Evolutionary conservation across 2,329 filamentous ascomycete genomes (phyloP).

Genomic region (Falciphora oryzae): DNA sequence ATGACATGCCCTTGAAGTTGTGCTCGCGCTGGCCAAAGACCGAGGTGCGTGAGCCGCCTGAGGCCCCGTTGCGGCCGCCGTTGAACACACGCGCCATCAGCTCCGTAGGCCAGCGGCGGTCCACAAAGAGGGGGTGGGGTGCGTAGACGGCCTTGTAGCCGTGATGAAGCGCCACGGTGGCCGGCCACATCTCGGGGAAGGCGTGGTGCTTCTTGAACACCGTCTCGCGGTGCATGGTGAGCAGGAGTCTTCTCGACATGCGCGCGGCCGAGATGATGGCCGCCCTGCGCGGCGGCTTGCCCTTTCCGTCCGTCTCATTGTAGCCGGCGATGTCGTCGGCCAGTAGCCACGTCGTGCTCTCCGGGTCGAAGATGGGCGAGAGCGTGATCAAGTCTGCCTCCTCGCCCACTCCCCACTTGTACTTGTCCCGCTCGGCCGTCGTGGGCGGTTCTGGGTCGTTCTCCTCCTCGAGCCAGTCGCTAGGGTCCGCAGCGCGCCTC

Average conservation of each 20-base stretch:
- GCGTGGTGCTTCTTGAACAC: constrained; percentile 79
- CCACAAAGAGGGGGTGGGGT: constrained; percentile 83
- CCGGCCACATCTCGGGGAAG: constrained; percentile 96
- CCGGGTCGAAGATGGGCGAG: constrained; percentile 86
- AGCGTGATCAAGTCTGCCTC: constrained; percentile 89
- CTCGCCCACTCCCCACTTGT: constrained; percentile 82
- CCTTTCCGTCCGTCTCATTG: constrained; percentile 53
- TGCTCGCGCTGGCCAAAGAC: constrained; percentile 82
- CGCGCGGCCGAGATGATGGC: constrained; percentile 86
- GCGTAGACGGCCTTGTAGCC: constrained; percentile 89
- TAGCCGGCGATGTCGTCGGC: constrained; percentile 80
- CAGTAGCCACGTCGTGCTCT: constrained; percentile 78
- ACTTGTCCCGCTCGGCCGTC: constrained; percentile 70
- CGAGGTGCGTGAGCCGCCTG: constrained; percentile 65
- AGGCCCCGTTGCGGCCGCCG: constrained; percentile 66
- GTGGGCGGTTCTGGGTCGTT: constrained; percentile 70
- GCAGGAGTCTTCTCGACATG: constrained; percentile 72
- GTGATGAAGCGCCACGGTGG: constrained; percentile 80
- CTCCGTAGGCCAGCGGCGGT: constrained; percentile 76
- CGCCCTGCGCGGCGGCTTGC: constrained; percentile 66
- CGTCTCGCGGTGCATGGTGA: constrained; percentile 88
- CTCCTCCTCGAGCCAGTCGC: constrained; percentile 67
- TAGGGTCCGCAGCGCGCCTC: constrained; percentile 57
- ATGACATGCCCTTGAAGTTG: constrained; percentile 79
- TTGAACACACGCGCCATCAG: constrained; percentile 79